Evolutionary conservation across 2,329 filamentous ascomycete species (phyloP).

Genomic region (Colletotrichum sp.): DNA sequence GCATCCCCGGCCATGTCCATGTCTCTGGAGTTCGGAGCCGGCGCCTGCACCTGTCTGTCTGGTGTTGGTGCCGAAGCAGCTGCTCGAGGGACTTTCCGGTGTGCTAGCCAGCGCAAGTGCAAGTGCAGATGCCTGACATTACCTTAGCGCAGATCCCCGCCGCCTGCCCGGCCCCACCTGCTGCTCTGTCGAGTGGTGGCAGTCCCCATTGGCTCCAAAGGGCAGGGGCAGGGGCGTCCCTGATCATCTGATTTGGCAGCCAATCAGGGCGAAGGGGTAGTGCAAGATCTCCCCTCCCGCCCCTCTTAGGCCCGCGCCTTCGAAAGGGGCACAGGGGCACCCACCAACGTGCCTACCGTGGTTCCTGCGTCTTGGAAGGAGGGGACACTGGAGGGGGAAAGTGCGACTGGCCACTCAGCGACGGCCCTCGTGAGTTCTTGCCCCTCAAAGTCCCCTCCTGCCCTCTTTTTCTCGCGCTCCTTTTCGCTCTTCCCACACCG

Average conservation of each 20-base stretch:
- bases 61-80: not conserved
- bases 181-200: not conserved
- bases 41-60: not conserved
- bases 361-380: not conserved
- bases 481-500: not conserved
- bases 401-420: not conserved
- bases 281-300: not conserved
- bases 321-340: not conserved
- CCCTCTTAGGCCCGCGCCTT: not conserved
- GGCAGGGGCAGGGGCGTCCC: not conserved
- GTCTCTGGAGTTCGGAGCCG: not conserved
- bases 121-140: conserved; percentile 9
- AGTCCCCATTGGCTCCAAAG: not conserved
- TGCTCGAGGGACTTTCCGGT: not conserved
- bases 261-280: not conserved
- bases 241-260: not conserved
- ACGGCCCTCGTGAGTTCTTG: not conserved
- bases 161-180: not conserved
- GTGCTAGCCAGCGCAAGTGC: not conserved
- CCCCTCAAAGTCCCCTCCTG: not conserved
- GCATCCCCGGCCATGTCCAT: not conserved
- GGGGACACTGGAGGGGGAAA: not conserved
- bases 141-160: conserved; percentile 20
- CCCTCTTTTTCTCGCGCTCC: not conserved
- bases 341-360: not conserved